Percentiles rank a stretch among this genome's conserved stretches.
phyloP scores from a whole-genome alignment of 2,329 filamentous ascomycete genomes.

The Cytospora schulzeri region DNA sequence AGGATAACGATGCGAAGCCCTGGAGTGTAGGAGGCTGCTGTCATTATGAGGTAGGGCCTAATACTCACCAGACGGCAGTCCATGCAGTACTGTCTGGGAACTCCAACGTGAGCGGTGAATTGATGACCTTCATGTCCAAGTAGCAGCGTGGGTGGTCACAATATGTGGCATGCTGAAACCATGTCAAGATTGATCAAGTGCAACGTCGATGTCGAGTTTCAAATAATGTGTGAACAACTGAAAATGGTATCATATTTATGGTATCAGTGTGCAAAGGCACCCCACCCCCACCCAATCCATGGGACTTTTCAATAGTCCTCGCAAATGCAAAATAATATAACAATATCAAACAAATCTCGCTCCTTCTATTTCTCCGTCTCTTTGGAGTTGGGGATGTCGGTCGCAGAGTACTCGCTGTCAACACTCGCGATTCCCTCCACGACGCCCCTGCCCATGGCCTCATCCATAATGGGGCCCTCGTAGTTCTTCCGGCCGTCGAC shows the following conservation, averaged over 20 bases:
- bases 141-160: background rate
- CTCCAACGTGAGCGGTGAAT: no score
- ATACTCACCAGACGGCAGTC: no score
- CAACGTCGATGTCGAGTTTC: background rate
- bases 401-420: conserved; percentile 17
- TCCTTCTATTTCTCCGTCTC: conserved; percentile 10
- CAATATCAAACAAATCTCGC: background rate
- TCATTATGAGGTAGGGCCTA: no score
- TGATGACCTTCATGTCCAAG: no score
- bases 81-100: no score
- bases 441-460: conserved; percentile 28
- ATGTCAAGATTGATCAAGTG: background rate
- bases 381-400: conserved; percentile 13
- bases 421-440: conserved; percentile 29
- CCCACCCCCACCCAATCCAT: background rate
- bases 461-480: conserved; percentile 40
- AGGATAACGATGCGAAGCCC: background rate
- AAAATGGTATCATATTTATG: background rate
- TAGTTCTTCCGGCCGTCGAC: conserved; percentile 54
- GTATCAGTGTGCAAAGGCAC: background rate
- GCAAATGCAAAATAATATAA: background rate
- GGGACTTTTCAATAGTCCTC: background rate
- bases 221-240: background rate
- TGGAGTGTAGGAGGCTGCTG: no score
- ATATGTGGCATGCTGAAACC: background rate